phyloP scores from a whole-genome alignment of 73 alveolate species.

The Tetrahymena elliotti region DNA sequence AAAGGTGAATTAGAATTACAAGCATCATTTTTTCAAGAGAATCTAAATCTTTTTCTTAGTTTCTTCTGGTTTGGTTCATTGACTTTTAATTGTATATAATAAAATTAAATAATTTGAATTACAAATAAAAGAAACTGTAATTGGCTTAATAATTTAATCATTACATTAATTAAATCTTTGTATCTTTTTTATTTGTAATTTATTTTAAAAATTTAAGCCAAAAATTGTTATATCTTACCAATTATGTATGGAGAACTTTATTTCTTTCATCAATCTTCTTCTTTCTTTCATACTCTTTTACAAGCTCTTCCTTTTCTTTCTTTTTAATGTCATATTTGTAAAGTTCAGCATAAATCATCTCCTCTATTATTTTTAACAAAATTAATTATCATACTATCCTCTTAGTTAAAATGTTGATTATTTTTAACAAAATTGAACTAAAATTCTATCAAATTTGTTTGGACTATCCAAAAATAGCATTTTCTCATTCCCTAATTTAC shows the following conservation, averaged over 20 bases:
- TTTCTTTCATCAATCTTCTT: slow-evolving; percentile 21
- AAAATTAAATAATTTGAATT: background rate
- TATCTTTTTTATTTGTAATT: background rate
- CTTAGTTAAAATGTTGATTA: background rate
- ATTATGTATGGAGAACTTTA: slow-evolving; percentile 1
- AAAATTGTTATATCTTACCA: background rate
- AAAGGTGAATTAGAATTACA: background rate
- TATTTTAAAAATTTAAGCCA: background rate
- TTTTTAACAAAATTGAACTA: background rate
- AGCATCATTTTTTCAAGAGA: slow-evolving; percentile 21
- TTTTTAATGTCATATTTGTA: slow-evolving; percentile 19
- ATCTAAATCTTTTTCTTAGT: slow-evolving; percentile 1
- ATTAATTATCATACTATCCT: background rate
- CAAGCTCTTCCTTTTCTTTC: slow-evolving; percentile 18
- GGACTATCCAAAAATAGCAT: background rate
- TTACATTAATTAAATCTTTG: background rate
- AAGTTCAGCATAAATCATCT: slow-evolving; percentile 35
- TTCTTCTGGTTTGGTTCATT: background rate
- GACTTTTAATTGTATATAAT: background rate
- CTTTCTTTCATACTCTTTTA: slow-evolving; percentile 4
- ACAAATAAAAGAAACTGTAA: background rate
- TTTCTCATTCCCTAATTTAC: background rate
- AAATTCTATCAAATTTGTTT: too few species aligned
- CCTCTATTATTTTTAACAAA: slow-evolving; percentile 13
- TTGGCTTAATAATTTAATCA: background rate